Evolutionary conservation across 1,284 basidiomycete species (phyloP).

Genomic region (Kalmanozyma brasiliensis): DNA sequence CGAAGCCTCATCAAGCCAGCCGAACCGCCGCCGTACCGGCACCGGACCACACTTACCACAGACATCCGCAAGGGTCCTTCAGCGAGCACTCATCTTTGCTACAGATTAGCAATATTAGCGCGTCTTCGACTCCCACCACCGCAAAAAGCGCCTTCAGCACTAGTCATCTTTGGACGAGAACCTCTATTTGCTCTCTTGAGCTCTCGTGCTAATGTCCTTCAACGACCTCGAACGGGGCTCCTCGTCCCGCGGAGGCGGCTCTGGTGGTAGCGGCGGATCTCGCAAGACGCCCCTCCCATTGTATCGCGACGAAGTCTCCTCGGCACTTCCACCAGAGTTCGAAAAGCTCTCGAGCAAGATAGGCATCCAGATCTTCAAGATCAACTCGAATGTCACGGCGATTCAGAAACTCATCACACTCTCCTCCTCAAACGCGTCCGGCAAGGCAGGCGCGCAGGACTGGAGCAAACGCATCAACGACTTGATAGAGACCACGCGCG

Average conservation of each 20-base stretch:
- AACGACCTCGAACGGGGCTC: constrained; percentile 71
- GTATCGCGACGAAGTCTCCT: constrained; percentile 35
- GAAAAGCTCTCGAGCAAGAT: constrained; percentile 82
- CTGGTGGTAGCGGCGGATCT: constrained; percentile 23
- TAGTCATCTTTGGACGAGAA: too few species aligned
- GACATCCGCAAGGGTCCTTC: too few species aligned
- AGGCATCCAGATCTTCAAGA: constrained; percentile 96
- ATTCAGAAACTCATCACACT: constrained; percentile 92
- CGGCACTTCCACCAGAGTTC: constrained; percentile 71
- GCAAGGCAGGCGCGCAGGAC: constrained; percentile 53
- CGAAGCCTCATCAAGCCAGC: too few species aligned
- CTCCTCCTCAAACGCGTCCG: constrained; percentile 24
- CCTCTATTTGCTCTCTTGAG: not conserved
- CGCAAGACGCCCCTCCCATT: constrained; percentile 50
- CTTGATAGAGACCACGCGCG: constrained; percentile 89
- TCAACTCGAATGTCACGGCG: constrained; percentile 95
- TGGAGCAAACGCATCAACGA: constrained; percentile 77
- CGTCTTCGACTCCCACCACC: too few species aligned
- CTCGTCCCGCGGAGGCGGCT: constrained; percentile 17
- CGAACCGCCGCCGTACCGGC: too few species aligned
- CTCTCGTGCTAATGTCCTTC: constrained; percentile 69
- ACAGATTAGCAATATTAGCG: too few species aligned
- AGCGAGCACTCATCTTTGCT: too few species aligned
- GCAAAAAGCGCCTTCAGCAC: too few species aligned
- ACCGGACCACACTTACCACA: too few species aligned